Base-by-base conservation (phyloP, 768 basidiomycete species). In the Cystoderma amianthinum region DNA sequence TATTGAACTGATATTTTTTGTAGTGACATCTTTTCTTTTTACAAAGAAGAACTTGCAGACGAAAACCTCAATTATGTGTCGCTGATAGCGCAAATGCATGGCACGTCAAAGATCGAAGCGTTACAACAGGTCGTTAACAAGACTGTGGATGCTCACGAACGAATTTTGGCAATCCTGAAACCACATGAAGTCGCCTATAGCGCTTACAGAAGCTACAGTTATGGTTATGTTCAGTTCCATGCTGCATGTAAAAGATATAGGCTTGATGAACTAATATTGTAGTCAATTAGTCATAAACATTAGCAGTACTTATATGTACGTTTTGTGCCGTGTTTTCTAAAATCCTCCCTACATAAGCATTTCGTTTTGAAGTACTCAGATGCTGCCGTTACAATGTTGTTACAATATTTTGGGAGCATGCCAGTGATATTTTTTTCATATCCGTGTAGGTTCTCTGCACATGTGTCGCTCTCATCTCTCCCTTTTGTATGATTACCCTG, bases 41-140 rank as follows among this genome's bases (percentile, higher is more conserved):
- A n/a, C n/a, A n/a, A n/a, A n/a, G 39, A 40, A 32, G 39, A 40
- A 40, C 13, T 28, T 19, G n/a, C 9, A 30, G 28, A 19, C 11
- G 39, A 40, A 32, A 7, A 9, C 9, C 13, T 32, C 7, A 30
- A 30, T 15, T 30, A 30, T 30, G 15, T 30, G 9, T 30, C 28
- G 15, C 15, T 30, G 28, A 30, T 9, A 30, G 28, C 28, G 10
- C 9, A 30, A 15, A 9, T 9, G 10, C 9, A 30, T 15, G 28
- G 28, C 9, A 30, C 15, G 28, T 30, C 28, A 9, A 30, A 30
- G 9, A 15, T 30, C 10, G 28, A 30, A 30, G 9, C 28, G 9
- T 15, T 30, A 9, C 28, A 15, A 30, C 9, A 9, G 28, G 10
- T 30, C 28, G 28, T 15, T 30, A 30, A 30, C 15, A 15, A 30